Evolutionary conservation across 768 basidiomycete genomes (phyloP), one percentile per base, ranked within the genome.

Genomic region (Podaxis mareebaensis): DNA sequence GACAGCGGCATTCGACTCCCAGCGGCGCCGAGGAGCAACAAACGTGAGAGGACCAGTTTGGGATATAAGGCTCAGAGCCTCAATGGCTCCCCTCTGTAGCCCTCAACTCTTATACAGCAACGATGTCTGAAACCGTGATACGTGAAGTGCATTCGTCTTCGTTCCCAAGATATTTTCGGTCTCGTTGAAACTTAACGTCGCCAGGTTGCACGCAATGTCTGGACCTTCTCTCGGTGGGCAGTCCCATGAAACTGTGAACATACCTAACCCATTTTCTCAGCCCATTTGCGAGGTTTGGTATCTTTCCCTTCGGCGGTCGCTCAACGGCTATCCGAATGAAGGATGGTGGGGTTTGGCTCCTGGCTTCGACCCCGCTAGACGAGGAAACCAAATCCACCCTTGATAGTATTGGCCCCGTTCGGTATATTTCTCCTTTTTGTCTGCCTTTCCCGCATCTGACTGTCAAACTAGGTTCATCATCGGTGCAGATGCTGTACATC

Each of bases 261-360:
- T 39, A 15, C 26, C 28, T 48, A n/a, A 44, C 39, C 11, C 40
- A 39, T 8, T 44, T 62, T 49, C 51, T 2, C 61, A 90, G 90
- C 51, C 88, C 90, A 1, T 93, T 92, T 70, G 70, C 83, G 12
- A 83, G 92, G 48, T 85, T 82, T 63, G 85, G 86, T 8, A 7
- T 92, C 28, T 67, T 93, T 15, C 91, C 92, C 3, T 76, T 95
- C 30, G 95, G 95, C 1, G 93, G 93, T 20, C 79, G 95, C 51
- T 88, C 92, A 6, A 96, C 93, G 0, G 95, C 93, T 0, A 79
- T 96, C 68, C 85, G 81, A 73, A 79, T 95, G 24, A 74, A 75
- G 42, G 81, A 83, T 55, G 87, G 89, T 40, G 87, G 84, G 12
- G 86, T 95, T 28, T 95, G 92, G 86, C 79, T 95, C 12, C 78